phyloP scores from a whole-genome alignment of 208 protist genomes.

The Trichomonas gallinae region DNA sequence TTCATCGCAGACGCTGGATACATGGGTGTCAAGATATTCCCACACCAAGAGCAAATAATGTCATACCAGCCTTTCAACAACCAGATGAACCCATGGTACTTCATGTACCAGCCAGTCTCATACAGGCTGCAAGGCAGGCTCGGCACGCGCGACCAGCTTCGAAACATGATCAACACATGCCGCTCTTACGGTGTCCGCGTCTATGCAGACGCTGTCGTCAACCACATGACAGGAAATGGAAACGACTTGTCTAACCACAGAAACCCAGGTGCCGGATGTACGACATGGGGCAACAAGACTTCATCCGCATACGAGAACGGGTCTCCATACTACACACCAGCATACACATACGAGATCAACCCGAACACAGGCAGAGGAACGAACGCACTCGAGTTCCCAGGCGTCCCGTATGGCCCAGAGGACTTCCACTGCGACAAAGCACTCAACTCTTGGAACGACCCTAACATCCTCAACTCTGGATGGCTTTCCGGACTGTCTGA shows the following conservation, averaged over 20 bases:
- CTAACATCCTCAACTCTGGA: constrained; percentile 48
- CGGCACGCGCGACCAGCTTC: constrained; percentile 43
- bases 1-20: constrained; percentile 40
- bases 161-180: constrained; percentile 43
- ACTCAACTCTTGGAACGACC: constrained; percentile 51
- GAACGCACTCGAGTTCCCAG: constrained; percentile 45
- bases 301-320: constrained; percentile 39
- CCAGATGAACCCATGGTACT: too few species aligned
- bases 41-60: constrained; percentile 48
- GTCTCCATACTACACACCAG: constrained; percentile 47
- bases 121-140: constrained; percentile 46
- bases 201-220: constrained; percentile 55
- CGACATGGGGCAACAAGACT: constrained; percentile 36
- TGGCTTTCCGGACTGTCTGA: constrained; percentile 50
- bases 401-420: constrained; percentile 45
- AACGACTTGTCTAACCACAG: constrained; percentile 44
- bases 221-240: constrained; percentile 52
- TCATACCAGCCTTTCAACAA: constrained; percentile 34
- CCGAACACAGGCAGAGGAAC: constrained; percentile 31
- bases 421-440: too few species aligned
- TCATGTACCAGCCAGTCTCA: too few species aligned
- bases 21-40: constrained; percentile 50
- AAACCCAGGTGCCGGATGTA: constrained; percentile 36
- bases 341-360: constrained; percentile 36
- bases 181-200: constrained; percentile 42